Percentiles rank a stretch among this genome's conserved stretches.
These are phyloP conservation scores for Neoboletus subvelutipes DNA, from an alignment of 768 basidiomycete species.

Conservation along the genomic window DNA sequence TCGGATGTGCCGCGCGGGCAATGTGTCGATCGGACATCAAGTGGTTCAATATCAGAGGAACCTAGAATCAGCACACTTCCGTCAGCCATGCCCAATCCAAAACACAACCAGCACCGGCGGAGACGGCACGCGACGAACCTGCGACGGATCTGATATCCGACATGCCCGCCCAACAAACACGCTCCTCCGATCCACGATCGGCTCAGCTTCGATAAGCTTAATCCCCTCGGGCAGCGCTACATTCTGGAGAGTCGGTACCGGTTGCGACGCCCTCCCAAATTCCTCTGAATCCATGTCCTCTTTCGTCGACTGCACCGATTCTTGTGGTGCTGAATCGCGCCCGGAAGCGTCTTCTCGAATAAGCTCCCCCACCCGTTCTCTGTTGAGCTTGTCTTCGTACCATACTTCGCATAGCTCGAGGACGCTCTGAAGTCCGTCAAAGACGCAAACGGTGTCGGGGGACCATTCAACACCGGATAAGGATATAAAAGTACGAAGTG, in stretches of 20 bases:
- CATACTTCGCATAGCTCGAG: constrained; percentile 64
- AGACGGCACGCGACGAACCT: constrained; percentile 43
- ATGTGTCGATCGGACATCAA: constrained; percentile 72
- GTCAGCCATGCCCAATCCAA: background rate
- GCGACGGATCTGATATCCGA: constrained; percentile 69
- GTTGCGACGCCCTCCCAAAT: background rate
- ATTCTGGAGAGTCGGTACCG: constrained; percentile 9
- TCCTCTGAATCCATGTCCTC: constrained; percentile 11
- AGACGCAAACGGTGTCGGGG: constrained; percentile 74
- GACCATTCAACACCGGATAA: constrained; percentile 74
- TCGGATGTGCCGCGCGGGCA: constrained; percentile 72
- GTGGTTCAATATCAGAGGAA: constrained; percentile 62
- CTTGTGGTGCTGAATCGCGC: constrained; percentile 14
- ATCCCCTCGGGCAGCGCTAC: constrained; percentile 55
- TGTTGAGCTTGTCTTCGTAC: constrained; percentile 67
- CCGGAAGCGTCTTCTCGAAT: constrained; percentile 51
- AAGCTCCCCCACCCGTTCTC: constrained; percentile 54
- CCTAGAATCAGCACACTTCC: constrained; percentile 39
- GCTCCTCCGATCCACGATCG: constrained; percentile 85
- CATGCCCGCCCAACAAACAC: constrained; percentile 86
- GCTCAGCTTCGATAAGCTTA: constrained; percentile 68
- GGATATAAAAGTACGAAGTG: constrained; percentile 82
- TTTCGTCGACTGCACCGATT: constrained; percentile 1
- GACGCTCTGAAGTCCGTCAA: constrained; percentile 81
- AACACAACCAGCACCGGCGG: background rate